Evolutionary conservation across 768 basidiomycete genomes (phyloP), one percentile per base, ranked within the genome.

Genomic region (Dendrothele bispora): DNA sequence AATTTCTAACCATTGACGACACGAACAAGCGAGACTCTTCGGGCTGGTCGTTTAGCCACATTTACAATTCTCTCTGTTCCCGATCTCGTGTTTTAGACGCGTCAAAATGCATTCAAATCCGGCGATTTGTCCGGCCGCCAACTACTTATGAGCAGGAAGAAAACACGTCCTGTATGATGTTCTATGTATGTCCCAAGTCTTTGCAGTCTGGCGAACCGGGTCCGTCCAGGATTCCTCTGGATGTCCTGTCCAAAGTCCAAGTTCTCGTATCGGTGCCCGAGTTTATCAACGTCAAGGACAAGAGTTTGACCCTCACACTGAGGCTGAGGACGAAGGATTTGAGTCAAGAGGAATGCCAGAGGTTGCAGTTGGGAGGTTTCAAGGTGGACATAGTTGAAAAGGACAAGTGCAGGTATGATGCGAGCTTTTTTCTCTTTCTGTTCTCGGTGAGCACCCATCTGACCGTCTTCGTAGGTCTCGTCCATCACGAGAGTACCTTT

Each of bases 241-340:
- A 81, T 5, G 53, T 88, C 10, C 58, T 90, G 11, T 75, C 78
- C 5, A 82, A 82, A 50, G 70, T 92, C 18, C 77, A 86, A 48
- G 73, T 89, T 42, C 61, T 86, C 21, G 80, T 78, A 3, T 80
- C 82, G 15, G 72, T 86, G 3, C 86, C 90, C 1, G 73, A 77
- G 18, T 69, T 74, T 48, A 58, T 79, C 21, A 65, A 79, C 38
- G 62, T 81, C 46, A 61, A 75, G 11, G 75, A 73, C n/a, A 61
- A 63, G 24, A 57, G 53, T 3, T 46, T 91, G 24, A 77, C 84
- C 0, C 66, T 91, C 40, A 65, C 73, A 11, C 53, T 92, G 25
- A 79, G 84, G 27, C 58, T 92, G 37, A 78, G 84, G 18, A 78
- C 82, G 12, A 71, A 78, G 43, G 75, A 71, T 46, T 59, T 88